phyloP scores from a whole-genome alignment of 257 asterid species.

The Lavandula angustifolia region DNA sequence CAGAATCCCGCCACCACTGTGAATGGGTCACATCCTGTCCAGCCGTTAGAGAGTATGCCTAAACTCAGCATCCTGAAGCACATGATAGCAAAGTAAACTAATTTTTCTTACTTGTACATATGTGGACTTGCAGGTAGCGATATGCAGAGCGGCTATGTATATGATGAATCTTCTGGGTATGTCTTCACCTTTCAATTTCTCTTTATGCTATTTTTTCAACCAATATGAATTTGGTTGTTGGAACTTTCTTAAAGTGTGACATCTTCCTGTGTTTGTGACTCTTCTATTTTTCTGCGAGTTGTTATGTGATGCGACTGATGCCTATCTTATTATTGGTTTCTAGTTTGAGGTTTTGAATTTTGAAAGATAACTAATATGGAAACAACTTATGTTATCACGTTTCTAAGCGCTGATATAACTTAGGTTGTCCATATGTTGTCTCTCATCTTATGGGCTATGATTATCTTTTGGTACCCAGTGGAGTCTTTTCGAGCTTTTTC shows the following conservation, averaged over 20 bases:
- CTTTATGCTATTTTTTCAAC: conserved; percentile 4
- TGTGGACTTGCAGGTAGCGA: conserved; percentile 60
- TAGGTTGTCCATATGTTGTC: not conserved
- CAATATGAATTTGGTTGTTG: not conserved
- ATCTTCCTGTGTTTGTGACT: not conserved
- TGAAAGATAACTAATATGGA: not conserved
- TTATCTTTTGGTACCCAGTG: not conserved
- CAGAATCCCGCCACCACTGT: conserved; percentile 48
- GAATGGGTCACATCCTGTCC: conserved; percentile 40
- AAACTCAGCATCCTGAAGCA: conserved; percentile 31
- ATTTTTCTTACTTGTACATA: conserved; percentile 31
- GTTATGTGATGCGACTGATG: not conserved
- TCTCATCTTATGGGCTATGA: not conserved
- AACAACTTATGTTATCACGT: not conserved
- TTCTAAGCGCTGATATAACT: not conserved
- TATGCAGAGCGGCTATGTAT: conserved; percentile 64
- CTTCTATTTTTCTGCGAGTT: conserved; percentile 1
- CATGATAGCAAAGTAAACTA: conserved; percentile 11
- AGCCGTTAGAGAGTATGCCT: conserved; percentile 51
- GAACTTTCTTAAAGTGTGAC: not conserved
- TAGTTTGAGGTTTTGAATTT: not conserved
- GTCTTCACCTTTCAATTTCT: conserved; percentile 27
- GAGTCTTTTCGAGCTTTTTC: too few species aligned
- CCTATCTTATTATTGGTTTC: not conserved
- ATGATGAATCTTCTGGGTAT: conserved; percentile 90